Evolutionary conservation across 257 asterid genomes (phyloP).

Genomic region (Salvia rosmarinus): DNA sequence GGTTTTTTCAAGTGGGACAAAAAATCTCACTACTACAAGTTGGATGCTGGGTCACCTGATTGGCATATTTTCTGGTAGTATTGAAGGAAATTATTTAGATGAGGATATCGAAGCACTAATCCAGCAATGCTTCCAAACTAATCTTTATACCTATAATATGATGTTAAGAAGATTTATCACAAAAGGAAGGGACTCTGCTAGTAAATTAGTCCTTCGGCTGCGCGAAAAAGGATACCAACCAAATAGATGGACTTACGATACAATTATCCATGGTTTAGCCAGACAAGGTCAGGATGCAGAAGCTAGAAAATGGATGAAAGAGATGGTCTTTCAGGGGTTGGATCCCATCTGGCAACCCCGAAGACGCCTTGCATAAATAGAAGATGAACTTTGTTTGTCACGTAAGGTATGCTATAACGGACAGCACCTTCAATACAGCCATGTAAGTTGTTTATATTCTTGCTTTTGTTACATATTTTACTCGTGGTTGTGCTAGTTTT

Average conservation of each 20-base stretch:
- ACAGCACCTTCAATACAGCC: slow-evolving; percentile 11
- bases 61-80: slow-evolving; percentile 60
- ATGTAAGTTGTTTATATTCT: slow-evolving; percentile 35
- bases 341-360: slow-evolving; percentile 46
- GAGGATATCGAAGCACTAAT: slow-evolving; percentile 57
- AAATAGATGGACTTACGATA: slow-evolving; percentile 70
- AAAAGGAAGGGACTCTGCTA: slow-evolving; percentile 49
- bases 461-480: slow-evolving; percentile 15
- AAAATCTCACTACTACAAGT: slow-evolving; percentile 44
- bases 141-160: slow-evolving; percentile 70
- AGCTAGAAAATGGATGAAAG: slow-evolving; percentile 60
- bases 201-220: slow-evolving; percentile 45
- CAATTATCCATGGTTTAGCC: slow-evolving; percentile 55
- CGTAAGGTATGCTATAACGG: slow-evolving; percentile 14
- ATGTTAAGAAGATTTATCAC: slow-evolving; percentile 60
- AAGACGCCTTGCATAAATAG: slow-evolving; percentile 24
- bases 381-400: slow-evolving; percentile 7
- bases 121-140: slow-evolving; percentile 55
- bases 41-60: slow-evolving; percentile 65
- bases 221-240: slow-evolving; percentile 63
- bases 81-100: slow-evolving; percentile 42
- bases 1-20: slow-evolving; percentile 42
- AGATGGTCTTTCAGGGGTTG: slow-evolving; percentile 61
- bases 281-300: slow-evolving; percentile 60
- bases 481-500: not conserved